phyloP scores from a whole-genome alignment of 108 stramenopile species.

The Parietichytrium sp. region DNA sequence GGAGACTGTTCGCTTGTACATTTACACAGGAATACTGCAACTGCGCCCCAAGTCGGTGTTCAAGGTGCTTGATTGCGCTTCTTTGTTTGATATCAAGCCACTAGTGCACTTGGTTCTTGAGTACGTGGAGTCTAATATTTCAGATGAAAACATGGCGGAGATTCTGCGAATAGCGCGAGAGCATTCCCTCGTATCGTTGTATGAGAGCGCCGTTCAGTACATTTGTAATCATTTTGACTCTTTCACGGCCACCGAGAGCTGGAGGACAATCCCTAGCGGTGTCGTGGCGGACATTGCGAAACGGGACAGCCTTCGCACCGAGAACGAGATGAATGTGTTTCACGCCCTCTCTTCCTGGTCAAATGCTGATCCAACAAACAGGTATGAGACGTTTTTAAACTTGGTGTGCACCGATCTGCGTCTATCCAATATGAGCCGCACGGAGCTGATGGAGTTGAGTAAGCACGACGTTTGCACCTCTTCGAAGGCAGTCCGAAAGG shows the following conservation, averaged over 20 bases:
- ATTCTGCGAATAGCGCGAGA: background rate
- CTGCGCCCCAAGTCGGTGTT: background rate
- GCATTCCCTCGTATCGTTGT: background rate
- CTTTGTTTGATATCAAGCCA: slow-evolving; percentile 11
- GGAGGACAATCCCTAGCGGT: background rate
- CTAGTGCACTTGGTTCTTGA: background rate
- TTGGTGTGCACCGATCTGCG: background rate
- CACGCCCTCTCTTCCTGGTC: background rate
- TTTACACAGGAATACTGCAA: slow-evolving; percentile 21
- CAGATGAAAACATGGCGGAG: background rate
- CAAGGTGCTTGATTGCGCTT: background rate
- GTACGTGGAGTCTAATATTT: background rate
- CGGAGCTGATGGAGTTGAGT: slow-evolving; percentile 11
- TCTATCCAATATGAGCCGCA: background rate
- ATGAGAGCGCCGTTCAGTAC: background rate
- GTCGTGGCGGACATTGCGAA: background rate
- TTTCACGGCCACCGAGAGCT: background rate
- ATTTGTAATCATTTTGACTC: background rate
- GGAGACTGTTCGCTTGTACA: slow-evolving; percentile 4
- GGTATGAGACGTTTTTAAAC: background rate
- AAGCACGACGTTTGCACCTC: background rate
- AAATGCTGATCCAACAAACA: background rate
- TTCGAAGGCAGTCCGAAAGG: background rate
- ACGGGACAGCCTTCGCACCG: background rate
- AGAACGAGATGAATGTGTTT: slow-evolving; percentile 19